Conservation (phyloP, 352 stramenopile species). For the Pythium pyrilobum region DNA sequence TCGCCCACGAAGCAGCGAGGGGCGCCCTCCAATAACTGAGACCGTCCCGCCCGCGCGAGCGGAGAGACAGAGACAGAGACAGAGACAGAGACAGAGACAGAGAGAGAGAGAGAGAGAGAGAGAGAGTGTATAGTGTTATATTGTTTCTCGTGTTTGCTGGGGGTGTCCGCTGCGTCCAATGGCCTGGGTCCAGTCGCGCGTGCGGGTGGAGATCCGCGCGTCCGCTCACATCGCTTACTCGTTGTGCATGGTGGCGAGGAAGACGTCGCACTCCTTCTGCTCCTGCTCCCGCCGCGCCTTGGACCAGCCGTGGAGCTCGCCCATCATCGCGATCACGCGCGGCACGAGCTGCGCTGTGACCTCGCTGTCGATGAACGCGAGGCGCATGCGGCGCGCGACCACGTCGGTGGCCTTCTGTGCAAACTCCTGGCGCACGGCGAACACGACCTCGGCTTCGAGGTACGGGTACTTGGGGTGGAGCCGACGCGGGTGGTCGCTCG, state of each 20-base stretch:
- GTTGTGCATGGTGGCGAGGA: constrained; percentile 86
- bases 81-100: too few species aligned
- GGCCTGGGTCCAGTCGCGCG: too few species aligned
- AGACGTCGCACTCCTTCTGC: constrained; percentile 65
- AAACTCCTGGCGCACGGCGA: constrained; percentile 92
- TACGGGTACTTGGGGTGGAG: constrained; percentile 94
- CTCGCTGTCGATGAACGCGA: constrained; percentile 91
- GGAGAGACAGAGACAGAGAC: not conserved
- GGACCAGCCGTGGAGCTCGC: constrained; percentile 80
- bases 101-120: too few species aligned
- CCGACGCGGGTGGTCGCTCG: constrained; percentile 79
- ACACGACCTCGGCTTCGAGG: constrained; percentile 93
- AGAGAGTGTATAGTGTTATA: too few species aligned
- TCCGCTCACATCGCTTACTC: constrained; percentile 24
- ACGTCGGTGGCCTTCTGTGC: constrained; percentile 92
- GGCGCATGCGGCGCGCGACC: constrained; percentile 87
- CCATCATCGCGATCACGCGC: constrained; percentile 92
- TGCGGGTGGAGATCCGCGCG: too few species aligned
- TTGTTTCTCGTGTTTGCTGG: too few species aligned
- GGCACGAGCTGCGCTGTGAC: constrained; percentile 70
- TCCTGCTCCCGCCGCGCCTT: constrained; percentile 74
- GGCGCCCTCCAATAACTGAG: constrained; percentile 12
- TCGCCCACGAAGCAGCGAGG: constrained; percentile 4
- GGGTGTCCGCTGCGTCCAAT: too few species aligned
- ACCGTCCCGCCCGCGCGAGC: too few species aligned